A percentile compares a stretch with the other conserved stretches of the same genome.
These are phyloP conservation scores for Fraxinus sp. DNA, from an alignment of 305 asterid species.

Conservation along the genomic window DNA sequence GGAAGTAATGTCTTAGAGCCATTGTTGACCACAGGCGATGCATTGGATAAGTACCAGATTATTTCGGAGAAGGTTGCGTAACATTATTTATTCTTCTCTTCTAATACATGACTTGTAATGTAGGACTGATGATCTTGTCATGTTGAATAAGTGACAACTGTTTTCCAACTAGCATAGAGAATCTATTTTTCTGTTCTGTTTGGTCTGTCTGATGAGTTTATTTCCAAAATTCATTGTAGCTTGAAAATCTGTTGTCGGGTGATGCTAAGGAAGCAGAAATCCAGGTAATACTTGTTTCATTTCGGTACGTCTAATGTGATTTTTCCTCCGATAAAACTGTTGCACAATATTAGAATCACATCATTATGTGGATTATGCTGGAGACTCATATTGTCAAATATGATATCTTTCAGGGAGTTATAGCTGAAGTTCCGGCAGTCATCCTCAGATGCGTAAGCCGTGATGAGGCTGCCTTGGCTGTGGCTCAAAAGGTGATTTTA, in stretches of 20 bases:
- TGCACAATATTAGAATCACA: not conserved
- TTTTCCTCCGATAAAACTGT: not conserved
- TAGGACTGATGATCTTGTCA: not conserved
- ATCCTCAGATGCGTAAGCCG: conserved; percentile 85
- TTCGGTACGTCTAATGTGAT: not conserved
- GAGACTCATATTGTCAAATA: not conserved
- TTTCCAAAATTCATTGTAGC: conserved; percentile 47
- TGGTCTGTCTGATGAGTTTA: conserved; percentile 18
- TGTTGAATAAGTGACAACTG: conserved; percentile 7
- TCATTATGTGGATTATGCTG: conserved; percentile 1
- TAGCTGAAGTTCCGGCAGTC: conserved; percentile 90
- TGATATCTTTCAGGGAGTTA: conserved; percentile 53
- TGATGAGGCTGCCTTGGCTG: conserved; percentile 97
- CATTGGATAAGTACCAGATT: conserved; percentile 79
- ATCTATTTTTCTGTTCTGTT: conserved; percentile 5
- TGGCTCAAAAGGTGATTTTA: conserved; percentile 83
- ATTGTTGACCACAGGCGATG: conserved; percentile 82
- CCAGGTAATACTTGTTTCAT: conserved; percentile 50
- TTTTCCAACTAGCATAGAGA: not conserved
- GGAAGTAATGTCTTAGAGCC: conserved; percentile 62
- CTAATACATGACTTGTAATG: not conserved
- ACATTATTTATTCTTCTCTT: not conserved
- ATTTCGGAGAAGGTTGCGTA: conserved; percentile 80
- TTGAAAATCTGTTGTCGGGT: conserved; percentile 61
- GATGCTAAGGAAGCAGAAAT: conserved; percentile 77